A percentile compares a stretch with the other conserved stretches of the same genome.
Evolutionary conservation across 176 grass and related monocot genomes (phyloP).

Genomic region (Otatea glauca): DNA sequence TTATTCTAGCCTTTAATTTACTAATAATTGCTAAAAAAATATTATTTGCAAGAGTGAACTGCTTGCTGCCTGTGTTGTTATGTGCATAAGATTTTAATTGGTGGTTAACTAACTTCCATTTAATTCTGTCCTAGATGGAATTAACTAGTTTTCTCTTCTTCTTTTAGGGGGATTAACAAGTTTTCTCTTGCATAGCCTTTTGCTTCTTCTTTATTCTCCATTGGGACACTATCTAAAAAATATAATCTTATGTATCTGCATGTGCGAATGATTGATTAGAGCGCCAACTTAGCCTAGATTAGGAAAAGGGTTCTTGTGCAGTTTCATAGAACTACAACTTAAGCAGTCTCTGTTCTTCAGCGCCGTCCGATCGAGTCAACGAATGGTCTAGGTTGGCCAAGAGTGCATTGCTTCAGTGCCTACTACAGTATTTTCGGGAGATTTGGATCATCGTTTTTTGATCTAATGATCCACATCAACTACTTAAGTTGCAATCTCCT

Average conservation of each 20-base stretch:
- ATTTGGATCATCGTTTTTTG: too few species aligned
- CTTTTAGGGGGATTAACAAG: background rate
- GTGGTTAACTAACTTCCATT: background rate
- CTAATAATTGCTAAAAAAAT: background rate
- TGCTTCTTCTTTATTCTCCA: background rate
- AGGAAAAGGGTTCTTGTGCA: too few species aligned
- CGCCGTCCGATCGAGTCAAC: too few species aligned
- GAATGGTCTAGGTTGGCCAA: too few species aligned
- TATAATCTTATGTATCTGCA: constrained; percentile 22
- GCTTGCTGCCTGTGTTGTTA: constrained; percentile 11
- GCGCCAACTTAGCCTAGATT: background rate
- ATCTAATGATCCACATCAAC: too few species aligned
- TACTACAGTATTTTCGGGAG: too few species aligned
- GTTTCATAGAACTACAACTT: too few species aligned
- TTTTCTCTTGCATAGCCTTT: background rate
- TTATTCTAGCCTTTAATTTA: constrained; percentile 14
- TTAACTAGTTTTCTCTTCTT: background rate
- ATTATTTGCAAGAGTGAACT: constrained; percentile 11
- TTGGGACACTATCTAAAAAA: constrained; percentile 7
- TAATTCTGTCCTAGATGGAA: constrained; percentile 15
- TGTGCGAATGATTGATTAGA: constrained; percentile 23
- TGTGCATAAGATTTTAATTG: constrained; percentile 19
- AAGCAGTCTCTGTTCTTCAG: too few species aligned
- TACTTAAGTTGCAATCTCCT: too few species aligned
- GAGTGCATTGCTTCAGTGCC: too few species aligned